Evolutionary conservation across 495 filamentous ascomycete species (phyloP), one percentile per base, ranked within the genome.

Genomic region (Entonaema liquescens): DNA sequence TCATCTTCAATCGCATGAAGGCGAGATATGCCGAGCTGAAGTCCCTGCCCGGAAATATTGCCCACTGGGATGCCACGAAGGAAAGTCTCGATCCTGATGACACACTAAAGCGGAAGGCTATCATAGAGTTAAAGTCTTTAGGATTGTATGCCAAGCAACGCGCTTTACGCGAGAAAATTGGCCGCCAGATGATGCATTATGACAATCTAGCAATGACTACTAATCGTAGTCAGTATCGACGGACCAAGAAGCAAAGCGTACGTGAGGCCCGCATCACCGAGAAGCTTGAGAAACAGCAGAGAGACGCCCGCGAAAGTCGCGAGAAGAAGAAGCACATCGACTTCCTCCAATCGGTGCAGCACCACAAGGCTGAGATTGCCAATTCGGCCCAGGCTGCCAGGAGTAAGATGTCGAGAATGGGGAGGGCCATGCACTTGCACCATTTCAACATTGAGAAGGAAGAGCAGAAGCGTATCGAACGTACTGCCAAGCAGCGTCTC

Each of bases 401-500:
- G 36, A 81, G 74, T 67, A 93, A 94, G 70, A 85, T 89, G 68
- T 89, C 93, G 75, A 98, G 96, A 80, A 80, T 98, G 58, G 93
- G 94, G 57, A 90, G 93, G 17, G 87, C 92, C 79, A 97, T 97
- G 92, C 81, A 92, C 33, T 76, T 85, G 44, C 93, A 97, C 36
- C 95, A 99, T 74, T 92, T 94, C 81, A 90, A 94, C 79, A 98
- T 98, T 79, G 95, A 98, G 80, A 97, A 97, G 78, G 95, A 99
- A 83, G 95, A 99, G 83, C 95, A 98, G 85, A 97, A 95, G 81
- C 90, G 95, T 67, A 89, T 98, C 70, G 95, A 99, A 80, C 87
- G 96, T 61, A 99, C 94, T 13, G 95, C 95, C 31, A 98, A 98
- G 83, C 95, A 98, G 81, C 96, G 95, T 98, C 92, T 99, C 42